Evolutionary conservation across 257 asterid species (phyloP).

Genomic region (Solanum tacnaense): DNA sequence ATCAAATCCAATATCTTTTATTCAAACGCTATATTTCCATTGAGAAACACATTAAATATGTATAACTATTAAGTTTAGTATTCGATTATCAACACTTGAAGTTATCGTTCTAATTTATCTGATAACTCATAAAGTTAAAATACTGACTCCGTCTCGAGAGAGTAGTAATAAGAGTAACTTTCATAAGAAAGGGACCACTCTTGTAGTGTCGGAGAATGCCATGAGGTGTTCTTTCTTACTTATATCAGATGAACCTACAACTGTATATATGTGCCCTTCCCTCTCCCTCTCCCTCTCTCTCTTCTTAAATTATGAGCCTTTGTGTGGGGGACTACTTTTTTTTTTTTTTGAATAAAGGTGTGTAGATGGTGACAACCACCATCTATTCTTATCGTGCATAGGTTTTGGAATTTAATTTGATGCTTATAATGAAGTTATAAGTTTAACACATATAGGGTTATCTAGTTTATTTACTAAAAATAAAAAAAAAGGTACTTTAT

Average conservation of each 20-base stretch:
- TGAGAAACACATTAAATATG: no score
- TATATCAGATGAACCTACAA: conserved; percentile 12
- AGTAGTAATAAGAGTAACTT: conserved; percentile 2
- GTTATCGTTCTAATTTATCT: neutral
- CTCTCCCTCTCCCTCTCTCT: neutral
- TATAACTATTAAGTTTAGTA: no score
- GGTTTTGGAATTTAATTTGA: neutral
- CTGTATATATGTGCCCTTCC: neutral
- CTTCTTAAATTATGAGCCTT: conserved; percentile 19
- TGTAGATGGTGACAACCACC: conserved; percentile 51
- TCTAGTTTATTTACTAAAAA: neutral
- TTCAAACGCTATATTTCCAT: neutral
- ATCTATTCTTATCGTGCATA: conserved; percentile 12
- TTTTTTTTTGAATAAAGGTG: conserved; percentile 9
- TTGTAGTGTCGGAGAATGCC: conserved; percentile 25
- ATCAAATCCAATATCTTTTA: neutral
- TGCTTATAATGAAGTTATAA: neutral
- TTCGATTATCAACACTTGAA: neutral
- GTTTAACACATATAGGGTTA: neutral
- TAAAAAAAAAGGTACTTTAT: neutral
- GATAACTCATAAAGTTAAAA: neutral
- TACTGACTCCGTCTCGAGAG: neutral
- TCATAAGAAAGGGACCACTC: conserved; percentile 44
- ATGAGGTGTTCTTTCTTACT: conserved; percentile 20
- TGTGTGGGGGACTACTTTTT: conserved; percentile 51